phyloP scores from a whole-genome alignment of 116 monocot species.

The Trichopus zeylanicus region DNA sequence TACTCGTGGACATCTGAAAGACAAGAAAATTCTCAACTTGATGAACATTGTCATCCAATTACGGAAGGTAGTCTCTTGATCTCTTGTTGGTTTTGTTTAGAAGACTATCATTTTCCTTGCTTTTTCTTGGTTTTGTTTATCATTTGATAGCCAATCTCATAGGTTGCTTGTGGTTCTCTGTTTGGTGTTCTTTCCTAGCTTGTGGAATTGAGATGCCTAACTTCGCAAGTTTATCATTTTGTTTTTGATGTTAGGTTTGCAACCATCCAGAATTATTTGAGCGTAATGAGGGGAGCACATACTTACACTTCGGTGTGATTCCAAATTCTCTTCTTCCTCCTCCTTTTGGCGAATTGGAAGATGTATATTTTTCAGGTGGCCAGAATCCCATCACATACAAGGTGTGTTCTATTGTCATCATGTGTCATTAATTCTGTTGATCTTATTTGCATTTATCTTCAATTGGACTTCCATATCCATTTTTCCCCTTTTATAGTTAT shows the following conservation, averaged over 20 bases:
- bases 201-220: not conserved
- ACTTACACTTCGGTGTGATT: conserved; percentile 78
- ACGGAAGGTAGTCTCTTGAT: conserved; percentile 88
- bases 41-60: conserved; percentile 99
- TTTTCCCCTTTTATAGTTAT: not conserved
- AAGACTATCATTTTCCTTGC: too few species aligned
- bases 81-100: too few species aligned
- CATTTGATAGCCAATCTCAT: too few species aligned
- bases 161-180: not conserved
- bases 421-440: not conserved
- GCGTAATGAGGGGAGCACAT: conserved; percentile 92
- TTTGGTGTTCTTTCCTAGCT: not conserved
- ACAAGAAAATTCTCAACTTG: conserved; percentile 90
- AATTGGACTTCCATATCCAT: not conserved
- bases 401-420: conserved; percentile 33
- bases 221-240: not conserved
- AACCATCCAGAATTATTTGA: conserved; percentile 99
- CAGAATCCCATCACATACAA: conserved; percentile 78
- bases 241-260: conserved; percentile 72
- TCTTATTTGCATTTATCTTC: not conserved
- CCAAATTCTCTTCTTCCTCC: conserved; percentile 76
- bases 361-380: conserved; percentile 68
- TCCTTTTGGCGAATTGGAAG: conserved; percentile 77
- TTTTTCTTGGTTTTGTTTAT: too few species aligned
- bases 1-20: conserved; percentile 62